Conservation (phyloP, 2,329 filamentous ascomycete species). For the Apiospora saccharicola region DNA sequence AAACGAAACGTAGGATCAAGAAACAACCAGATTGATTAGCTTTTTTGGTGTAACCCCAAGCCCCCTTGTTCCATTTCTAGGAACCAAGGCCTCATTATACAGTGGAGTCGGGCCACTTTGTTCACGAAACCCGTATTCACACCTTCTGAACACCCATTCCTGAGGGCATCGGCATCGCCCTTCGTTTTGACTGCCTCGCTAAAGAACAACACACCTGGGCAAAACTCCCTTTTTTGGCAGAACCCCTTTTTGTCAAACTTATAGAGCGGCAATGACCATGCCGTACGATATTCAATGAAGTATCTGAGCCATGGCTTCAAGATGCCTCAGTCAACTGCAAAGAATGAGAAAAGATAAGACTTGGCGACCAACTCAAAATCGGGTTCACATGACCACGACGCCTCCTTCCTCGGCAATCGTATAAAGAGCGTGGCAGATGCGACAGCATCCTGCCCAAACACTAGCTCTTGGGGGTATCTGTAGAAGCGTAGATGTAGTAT, state of each 20-base stretch:
- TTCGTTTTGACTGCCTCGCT: not conserved
- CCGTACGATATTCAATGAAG: slow-evolving; percentile 22
- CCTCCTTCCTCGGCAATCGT: slow-evolving; percentile 4
- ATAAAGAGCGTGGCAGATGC: slow-evolving; percentile 17
- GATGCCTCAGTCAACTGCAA: slow-evolving; percentile 6
- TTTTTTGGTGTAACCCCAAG: slow-evolving; percentile 13
- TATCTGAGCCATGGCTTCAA: not conserved
- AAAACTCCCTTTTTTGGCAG: not conserved
- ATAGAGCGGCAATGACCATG: not conserved
- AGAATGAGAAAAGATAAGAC: slow-evolving; percentile 13
- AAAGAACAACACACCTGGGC: not conserved
- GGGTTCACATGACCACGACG: not conserved
- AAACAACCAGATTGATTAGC: slow-evolving; percentile 5
- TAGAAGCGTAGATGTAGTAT: slow-evolving; percentile 21
- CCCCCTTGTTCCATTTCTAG: not conserved
- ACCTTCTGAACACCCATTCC: not conserved
- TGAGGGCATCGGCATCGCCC: not conserved
- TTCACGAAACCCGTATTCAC: not conserved
- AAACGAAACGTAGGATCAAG: not conserved
- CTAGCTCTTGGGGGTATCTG: slow-evolving; percentile 20
- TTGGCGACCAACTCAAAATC: slow-evolving; percentile 15
- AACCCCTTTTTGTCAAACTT: slow-evolving; percentile 1
- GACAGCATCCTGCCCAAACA: slow-evolving; percentile 13
- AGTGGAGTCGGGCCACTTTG: slow-evolving; percentile 1
- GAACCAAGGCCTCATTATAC: slow-evolving; percentile 14